These are phyloP conservation scores for Delphinella strobiligena DNA, from an alignment of 2,329 filamentous ascomycete species.

Conservation along the genomic window DNA sequence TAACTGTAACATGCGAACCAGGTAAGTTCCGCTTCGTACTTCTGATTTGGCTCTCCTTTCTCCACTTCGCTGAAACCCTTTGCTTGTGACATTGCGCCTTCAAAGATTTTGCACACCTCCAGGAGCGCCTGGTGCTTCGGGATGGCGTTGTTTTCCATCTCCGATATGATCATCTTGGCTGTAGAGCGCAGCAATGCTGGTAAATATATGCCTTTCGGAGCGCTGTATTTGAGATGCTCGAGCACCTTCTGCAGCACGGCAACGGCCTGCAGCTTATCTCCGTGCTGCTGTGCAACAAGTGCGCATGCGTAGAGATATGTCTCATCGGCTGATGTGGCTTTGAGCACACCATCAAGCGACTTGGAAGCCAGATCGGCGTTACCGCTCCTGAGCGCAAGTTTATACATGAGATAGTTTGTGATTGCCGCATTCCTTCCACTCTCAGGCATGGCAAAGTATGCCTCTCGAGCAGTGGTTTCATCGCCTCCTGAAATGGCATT, in stretches of 20 bases:
- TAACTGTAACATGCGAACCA: slow-evolving; percentile 81
- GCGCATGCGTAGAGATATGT: slow-evolving; percentile 66
- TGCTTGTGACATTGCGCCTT: slow-evolving; percentile 19
- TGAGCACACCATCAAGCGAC: slow-evolving; percentile 51
- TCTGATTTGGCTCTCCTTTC: slow-evolving; percentile 20
- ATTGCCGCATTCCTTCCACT: slow-evolving; percentile 47
- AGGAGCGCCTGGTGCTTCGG: slow-evolving; percentile 18
- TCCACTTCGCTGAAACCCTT: background rate
- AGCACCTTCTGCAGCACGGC: slow-evolving; percentile 49
- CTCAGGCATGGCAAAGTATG: slow-evolving; percentile 49
- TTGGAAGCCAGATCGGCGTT: slow-evolving; percentile 46
- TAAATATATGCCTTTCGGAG: slow-evolving; percentile 42
- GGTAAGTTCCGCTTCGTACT: slow-evolving; percentile 51
- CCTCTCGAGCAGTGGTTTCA: slow-evolving; percentile 39
- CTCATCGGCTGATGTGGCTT: slow-evolving; percentile 39
- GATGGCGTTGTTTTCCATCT: slow-evolving; percentile 24
- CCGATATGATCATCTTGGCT: slow-evolving; percentile 12
- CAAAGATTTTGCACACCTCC: slow-evolving; percentile 46
- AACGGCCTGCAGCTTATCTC: slow-evolving; percentile 49
- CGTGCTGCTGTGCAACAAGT: slow-evolving; percentile 57
- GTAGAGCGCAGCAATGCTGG: slow-evolving; percentile 50
- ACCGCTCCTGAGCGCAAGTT: slow-evolving; percentile 49
- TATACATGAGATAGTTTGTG: slow-evolving; percentile 66
- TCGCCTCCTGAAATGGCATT: slow-evolving; percentile 53
- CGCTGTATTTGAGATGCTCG: slow-evolving; percentile 39